Percentiles rank a stretch among this genome's conserved stretches.
phyloP scores from a whole-genome alignment of 2,329 filamentous ascomycete species.

The Phaeomoniella chlamydospora region DNA sequence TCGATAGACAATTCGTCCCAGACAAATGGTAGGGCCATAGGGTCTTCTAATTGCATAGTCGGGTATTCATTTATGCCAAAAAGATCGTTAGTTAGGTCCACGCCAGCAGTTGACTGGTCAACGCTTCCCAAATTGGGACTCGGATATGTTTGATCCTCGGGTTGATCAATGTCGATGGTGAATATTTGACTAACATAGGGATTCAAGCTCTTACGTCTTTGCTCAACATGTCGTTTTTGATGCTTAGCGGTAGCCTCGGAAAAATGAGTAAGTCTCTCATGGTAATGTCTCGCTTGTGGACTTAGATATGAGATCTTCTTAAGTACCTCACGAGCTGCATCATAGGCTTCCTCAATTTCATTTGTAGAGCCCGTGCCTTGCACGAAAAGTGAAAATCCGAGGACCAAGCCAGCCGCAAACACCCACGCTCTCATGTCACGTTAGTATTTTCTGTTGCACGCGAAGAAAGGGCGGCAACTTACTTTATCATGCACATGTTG shows the following conservation, averaged over 20 bases:
- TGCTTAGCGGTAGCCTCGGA: conserved; percentile 30
- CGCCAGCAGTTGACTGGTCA: not conserved
- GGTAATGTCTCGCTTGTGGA: conserved; percentile 43
- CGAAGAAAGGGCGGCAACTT: too few species aligned
- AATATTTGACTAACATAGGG: conserved; percentile 22
- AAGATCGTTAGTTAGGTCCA: not conserved
- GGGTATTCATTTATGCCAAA: conserved; percentile 1
- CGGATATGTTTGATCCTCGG: not conserved
- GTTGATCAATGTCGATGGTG: conserved; percentile 12
- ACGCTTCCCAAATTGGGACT: not conserved
- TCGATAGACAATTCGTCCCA: not conserved
- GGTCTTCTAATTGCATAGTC: not conserved
- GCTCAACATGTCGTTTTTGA: conserved; percentile 18
- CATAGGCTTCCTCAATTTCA: conserved; percentile 34
- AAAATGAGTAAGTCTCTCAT: conserved; percentile 37
- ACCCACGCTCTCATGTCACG: too few species aligned
- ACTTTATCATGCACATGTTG: too few species aligned
- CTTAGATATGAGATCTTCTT: conserved; percentile 32
- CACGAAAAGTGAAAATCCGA: conserved; percentile 41
- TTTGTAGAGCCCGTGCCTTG: conserved; percentile 26
- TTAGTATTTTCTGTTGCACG: too few species aligned
- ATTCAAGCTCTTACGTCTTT: conserved; percentile 12
- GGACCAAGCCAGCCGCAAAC: too few species aligned
- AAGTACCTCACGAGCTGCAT: conserved; percentile 35
- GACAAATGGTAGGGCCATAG: not conserved